These are phyloP conservation scores for Jaltomata sinuosa DNA, from an alignment of 257 asterid species.

Conservation along the genomic window DNA sequence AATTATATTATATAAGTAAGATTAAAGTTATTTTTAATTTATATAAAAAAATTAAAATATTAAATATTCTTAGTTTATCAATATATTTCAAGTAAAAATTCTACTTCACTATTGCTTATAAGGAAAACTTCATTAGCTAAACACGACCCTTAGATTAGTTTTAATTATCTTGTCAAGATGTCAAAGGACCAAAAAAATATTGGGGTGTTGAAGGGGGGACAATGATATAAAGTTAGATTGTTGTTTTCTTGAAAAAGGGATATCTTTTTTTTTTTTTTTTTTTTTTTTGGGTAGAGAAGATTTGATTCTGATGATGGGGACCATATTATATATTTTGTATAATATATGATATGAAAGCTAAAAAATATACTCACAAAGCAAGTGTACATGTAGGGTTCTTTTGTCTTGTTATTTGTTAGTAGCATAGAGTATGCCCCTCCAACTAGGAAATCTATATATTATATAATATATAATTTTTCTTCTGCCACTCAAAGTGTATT, in stretches of 20 bases:
- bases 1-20: background rate
- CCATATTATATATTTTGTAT: background rate
- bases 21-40: too few relatives aligned
- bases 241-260: background rate
- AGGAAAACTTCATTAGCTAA: background rate
- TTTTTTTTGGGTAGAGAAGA: background rate
- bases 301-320: background rate
- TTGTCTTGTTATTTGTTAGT: background rate
- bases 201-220: background rate
- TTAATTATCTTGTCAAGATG: background rate
- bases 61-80: too few relatives aligned
- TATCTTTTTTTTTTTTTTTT: background rate
- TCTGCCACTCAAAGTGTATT: slow-evolving; percentile 2
- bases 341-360: background rate
- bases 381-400: background rate
- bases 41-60: too few relatives aligned
- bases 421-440: background rate
- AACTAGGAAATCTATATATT: background rate
- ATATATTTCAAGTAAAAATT: too few relatives aligned
- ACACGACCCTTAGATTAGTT: background rate
- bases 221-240: background rate
- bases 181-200: background rate
- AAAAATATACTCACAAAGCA: background rate
- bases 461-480: background rate
- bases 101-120: background rate